These are phyloP conservation scores for Aspergillus coremiiformis DNA, from an alignment of 495 filamentous ascomycete genomes.

Conservation along the genomic window DNA sequence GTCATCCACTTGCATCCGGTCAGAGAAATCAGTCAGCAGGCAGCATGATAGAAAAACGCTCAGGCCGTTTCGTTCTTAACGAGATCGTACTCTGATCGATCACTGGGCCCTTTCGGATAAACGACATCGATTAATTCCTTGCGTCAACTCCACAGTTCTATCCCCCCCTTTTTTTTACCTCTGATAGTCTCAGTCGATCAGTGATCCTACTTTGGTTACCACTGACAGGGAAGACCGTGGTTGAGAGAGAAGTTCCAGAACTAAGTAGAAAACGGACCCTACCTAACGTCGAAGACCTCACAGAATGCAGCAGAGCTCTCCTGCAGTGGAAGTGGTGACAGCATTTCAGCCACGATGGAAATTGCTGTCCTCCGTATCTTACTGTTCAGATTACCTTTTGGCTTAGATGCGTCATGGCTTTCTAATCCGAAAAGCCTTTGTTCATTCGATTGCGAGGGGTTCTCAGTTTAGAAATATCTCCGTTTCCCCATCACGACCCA, in stretches of 20 bases:
- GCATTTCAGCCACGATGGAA: background rate
- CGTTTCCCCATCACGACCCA: background rate
- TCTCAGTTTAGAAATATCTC: slow-evolving; percentile 10
- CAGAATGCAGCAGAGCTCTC: background rate
- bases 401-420: background rate
- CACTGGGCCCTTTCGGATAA: background rate
- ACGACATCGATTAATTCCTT: background rate
- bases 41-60: slow-evolving; percentile 5
- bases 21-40: background rate
- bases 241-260: too few relatives aligned
- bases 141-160: background rate
- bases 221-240: too few relatives aligned
- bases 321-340: background rate
- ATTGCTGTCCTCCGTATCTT: too few relatives aligned
- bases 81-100: background rate
- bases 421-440: too few relatives aligned
- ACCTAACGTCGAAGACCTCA: background rate
- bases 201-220: background rate
- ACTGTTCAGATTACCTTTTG: background rate
- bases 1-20: too few relatives aligned
- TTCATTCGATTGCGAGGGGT: too few relatives aligned
- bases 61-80: slow-evolving; percentile 1
- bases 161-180: background rate
- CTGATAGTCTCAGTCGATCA: slow-evolving; percentile 5
- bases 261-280: too few relatives aligned